phyloP scores from a whole-genome alignment of 768 basidiomycete species.

The Kwoniella dejecticola region DNA sequence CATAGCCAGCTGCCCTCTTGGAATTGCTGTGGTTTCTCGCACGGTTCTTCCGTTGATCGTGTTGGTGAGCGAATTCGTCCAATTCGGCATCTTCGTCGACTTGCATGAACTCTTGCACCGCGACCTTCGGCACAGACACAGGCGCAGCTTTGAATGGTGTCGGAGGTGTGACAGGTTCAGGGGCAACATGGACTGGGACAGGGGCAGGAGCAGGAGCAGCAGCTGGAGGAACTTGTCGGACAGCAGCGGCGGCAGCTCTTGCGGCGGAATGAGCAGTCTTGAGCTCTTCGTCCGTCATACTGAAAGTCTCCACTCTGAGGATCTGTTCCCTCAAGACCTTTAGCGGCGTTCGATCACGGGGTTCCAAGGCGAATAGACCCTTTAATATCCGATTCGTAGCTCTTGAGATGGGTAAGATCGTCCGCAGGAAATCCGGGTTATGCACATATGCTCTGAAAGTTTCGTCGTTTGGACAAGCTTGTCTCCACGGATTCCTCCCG shows the following conservation, averaged over 20 bases:
- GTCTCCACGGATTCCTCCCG: constrained; percentile 75
- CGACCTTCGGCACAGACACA: neutral
- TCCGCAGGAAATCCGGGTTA: constrained; percentile 66
- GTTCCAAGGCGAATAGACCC: constrained; percentile 71
- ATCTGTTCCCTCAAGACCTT: constrained; percentile 65
- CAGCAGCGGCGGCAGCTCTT: constrained; percentile 44
- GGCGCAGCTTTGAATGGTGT: constrained; percentile 1
- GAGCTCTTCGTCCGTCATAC: constrained; percentile 62
- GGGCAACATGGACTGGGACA: constrained; percentile 5
- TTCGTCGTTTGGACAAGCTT: constrained; percentile 66
- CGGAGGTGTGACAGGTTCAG: neutral
- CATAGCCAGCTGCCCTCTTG: too few relatives aligned
- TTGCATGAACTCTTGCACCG: neutral
- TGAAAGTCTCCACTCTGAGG: constrained; percentile 65
- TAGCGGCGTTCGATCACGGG: constrained; percentile 66
- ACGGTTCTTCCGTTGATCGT: constrained; percentile 6
- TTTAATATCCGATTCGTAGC: constrained; percentile 69
- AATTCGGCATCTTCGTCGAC: constrained; percentile 8
- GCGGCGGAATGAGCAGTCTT: constrained; percentile 50
- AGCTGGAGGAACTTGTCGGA: constrained; percentile 26
- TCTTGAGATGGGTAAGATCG: constrained; percentile 72
- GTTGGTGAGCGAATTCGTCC: constrained; percentile 17
- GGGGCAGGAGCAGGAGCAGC: constrained; percentile 16
- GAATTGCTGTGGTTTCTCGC: neutral
- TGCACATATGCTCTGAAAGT: constrained; percentile 77